Evolutionary conservation across 495 filamentous ascomycete species (phyloP).

Genomic region (Paragyromitra xinjiangensis): DNA sequence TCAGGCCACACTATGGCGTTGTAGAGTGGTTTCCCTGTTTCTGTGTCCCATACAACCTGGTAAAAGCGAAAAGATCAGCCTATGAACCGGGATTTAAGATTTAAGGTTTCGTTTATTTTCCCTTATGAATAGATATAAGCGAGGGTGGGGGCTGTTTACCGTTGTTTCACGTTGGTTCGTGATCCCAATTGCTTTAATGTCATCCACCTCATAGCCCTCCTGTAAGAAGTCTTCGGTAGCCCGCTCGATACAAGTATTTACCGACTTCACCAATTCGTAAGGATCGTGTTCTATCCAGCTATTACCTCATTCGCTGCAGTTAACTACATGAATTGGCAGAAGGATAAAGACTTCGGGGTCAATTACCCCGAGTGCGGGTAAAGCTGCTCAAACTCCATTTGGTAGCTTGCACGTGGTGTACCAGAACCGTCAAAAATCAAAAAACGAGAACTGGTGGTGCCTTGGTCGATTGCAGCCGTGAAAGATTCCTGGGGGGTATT

Average conservation of each 20-base stretch:
- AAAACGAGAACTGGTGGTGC: conserved; percentile 92
- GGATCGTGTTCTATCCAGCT: conserved; percentile 98
- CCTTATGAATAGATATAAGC: conserved; percentile 10
- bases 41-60: conserved; percentile 81
- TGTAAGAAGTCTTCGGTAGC: conserved; percentile 77
- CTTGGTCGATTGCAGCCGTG: conserved; percentile 85
- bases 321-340: conserved; percentile 33
- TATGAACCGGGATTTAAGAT: conserved; percentile 2
- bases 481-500: conserved; percentile 59
- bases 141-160: conserved; percentile 40
- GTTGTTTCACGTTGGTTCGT: conserved; percentile 96
- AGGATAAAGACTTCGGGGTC: conserved; percentile 28
- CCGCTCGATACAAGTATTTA: conserved; percentile 83
- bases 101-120: conserved; percentile 20
- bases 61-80: conserved; percentile 26
- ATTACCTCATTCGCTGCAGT: conserved; percentile 32
- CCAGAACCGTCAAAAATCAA: conserved; percentile 87
- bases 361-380: conserved; percentile 90
- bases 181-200: conserved; percentile 88
- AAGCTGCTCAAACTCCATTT: conserved; percentile 88
- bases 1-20: conserved; percentile 96
- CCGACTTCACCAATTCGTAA: conserved; percentile 77
- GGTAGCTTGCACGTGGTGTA: conserved; percentile 83
- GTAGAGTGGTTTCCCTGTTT: conserved; percentile 84
- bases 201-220: conserved; percentile 72